Percentiles rank a stretch among this genome's conserved stretches.
Conservation (phyloP, 2,329 filamentous ascomycete genomes). For the Dothistroma septosporum region DNA sequence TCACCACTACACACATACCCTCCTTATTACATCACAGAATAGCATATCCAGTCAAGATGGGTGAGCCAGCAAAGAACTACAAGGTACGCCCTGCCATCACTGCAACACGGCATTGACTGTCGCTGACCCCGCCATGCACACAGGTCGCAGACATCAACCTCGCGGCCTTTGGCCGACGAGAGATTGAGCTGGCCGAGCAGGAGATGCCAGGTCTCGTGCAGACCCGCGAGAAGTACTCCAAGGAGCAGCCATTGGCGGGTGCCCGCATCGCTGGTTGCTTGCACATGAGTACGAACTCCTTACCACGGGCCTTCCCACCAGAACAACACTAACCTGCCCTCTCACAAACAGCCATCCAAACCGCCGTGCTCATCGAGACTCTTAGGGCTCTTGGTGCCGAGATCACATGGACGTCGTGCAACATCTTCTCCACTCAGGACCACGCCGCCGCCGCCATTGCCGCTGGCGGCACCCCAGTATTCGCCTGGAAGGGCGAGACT, state of each 20-base stretch:
- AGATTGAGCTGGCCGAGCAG: conserved; percentile 94
- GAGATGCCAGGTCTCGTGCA: conserved; percentile 97
- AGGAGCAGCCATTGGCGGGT: conserved; percentile 88
- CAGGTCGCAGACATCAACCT: conserved; percentile 88
- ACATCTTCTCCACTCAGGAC: conserved; percentile 99
- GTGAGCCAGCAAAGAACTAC: conserved; percentile 84
- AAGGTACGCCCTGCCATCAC: conserved; percentile 52
- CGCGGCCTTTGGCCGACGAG: conserved; percentile 96
- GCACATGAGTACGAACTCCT: conserved; percentile 73
- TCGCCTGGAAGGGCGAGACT: conserved; percentile 84
- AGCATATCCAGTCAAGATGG: conserved; percentile 46
- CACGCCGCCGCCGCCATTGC: conserved; percentile 97
- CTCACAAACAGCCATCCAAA: conserved; percentile 72
- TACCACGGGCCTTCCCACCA: neutral
- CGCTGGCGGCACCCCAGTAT: conserved; percentile 84
- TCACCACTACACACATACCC: neutral
- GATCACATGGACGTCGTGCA: conserved; percentile 98
- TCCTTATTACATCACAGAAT: neutral
- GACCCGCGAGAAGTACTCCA: conserved; percentile 85
- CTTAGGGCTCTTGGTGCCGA: conserved; percentile 90
- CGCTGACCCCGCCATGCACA: conserved; percentile 8
- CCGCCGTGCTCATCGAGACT: conserved; percentile 98
- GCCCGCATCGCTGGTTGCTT: conserved; percentile 96
- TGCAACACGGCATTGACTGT: conserved; percentile 1
- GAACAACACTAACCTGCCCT: conserved; percentile 14